Conservation (phyloP, 2,329 filamentous ascomycete genomes). For the Clonostachys chloroleuca region DNA sequence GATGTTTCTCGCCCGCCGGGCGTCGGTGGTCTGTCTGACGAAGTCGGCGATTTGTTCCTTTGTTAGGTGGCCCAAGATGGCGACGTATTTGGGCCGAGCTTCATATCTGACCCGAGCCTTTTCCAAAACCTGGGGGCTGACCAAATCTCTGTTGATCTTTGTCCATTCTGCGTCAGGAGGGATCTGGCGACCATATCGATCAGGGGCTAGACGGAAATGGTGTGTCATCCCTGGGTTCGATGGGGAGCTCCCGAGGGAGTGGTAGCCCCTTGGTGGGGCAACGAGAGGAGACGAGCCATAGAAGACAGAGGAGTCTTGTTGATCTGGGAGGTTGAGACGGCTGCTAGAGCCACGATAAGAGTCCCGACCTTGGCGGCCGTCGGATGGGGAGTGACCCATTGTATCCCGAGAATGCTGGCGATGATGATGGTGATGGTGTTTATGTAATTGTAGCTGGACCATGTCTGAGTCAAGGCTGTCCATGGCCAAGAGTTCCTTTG, state of each 20-base stretch:
- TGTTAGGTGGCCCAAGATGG: slow-evolving; percentile 50
- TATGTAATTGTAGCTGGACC: slow-evolving; percentile 32
- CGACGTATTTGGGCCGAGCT: slow-evolving; percentile 54
- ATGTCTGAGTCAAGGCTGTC: slow-evolving; percentile 35
- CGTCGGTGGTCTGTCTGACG: slow-evolving; percentile 42
- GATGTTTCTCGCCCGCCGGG: slow-evolving; percentile 31
- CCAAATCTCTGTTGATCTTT: slow-evolving; percentile 43
- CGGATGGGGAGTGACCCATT: too few species aligned
- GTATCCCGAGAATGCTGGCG: too few species aligned
- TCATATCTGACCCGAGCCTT: slow-evolving; percentile 52
- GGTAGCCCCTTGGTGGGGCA: slow-evolving; percentile 22
- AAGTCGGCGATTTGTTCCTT: slow-evolving; percentile 46
- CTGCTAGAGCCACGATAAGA: slow-evolving; percentile 5
- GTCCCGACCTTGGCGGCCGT: background rate
- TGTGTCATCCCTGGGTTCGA: slow-evolving; percentile 21
- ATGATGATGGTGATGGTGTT: too few species aligned
- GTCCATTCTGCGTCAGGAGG: slow-evolving; percentile 54
- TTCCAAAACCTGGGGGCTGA: slow-evolving; percentile 51
- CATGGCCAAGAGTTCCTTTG: slow-evolving; percentile 45
- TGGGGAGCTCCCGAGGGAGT: slow-evolving; percentile 12
- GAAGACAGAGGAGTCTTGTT: slow-evolving; percentile 8
- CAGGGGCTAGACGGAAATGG: slow-evolving; percentile 42
- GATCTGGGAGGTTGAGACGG: too few species aligned
- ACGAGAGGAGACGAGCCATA: slow-evolving; percentile 32
- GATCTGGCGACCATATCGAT: slow-evolving; percentile 52